Percentiles rank a stretch among this genome's conserved stretches.
These are phyloP conservation scores for Aspergillus jensenii DNA, from an alignment of 2,329 filamentous ascomycete species.

Conservation along the genomic window DNA sequence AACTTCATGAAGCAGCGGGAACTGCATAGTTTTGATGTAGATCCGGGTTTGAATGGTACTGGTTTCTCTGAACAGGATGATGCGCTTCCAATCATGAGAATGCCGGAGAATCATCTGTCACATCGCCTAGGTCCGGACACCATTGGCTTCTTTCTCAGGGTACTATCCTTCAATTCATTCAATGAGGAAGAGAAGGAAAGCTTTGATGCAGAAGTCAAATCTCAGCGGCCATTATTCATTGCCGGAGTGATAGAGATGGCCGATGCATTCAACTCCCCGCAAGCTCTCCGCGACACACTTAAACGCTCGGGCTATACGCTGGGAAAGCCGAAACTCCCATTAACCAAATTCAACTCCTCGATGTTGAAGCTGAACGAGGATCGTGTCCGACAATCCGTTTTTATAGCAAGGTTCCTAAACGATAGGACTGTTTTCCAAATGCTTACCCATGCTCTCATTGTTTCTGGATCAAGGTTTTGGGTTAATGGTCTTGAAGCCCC, in stretches of 20 bases:
- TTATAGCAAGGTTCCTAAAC: conserved; percentile 35
- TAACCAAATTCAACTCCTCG: conserved; percentile 24
- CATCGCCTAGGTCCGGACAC: conserved; percentile 30
- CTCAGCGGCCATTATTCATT: conserved; percentile 31
- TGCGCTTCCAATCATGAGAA: conserved; percentile 27
- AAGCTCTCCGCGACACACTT: conserved; percentile 24
- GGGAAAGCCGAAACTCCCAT: conserved; percentile 27
- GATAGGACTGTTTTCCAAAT: conserved; percentile 27
- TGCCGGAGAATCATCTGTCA: conserved; percentile 28
- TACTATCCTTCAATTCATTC: conserved; percentile 29
- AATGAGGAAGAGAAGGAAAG: conserved; percentile 16
- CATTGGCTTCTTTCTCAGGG: conserved; percentile 35
- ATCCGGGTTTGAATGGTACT: not conserved
- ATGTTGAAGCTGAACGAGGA: conserved; percentile 38
- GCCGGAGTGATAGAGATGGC: conserved; percentile 33
- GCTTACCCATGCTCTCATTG: conserved; percentile 35
- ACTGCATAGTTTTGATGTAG: not conserved
- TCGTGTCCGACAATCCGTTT: conserved; percentile 39
- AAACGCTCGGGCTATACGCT: conserved; percentile 28
- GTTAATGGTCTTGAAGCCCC: conserved; percentile 27
- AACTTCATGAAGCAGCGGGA: conserved; percentile 30
- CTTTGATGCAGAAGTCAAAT: conserved; percentile 27
- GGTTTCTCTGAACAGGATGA: not conserved
- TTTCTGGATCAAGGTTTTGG: conserved; percentile 41
- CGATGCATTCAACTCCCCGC: conserved; percentile 35